Conservation (phyloP, 768 basidiomycete genomes). For the Bullera alba region DNA sequence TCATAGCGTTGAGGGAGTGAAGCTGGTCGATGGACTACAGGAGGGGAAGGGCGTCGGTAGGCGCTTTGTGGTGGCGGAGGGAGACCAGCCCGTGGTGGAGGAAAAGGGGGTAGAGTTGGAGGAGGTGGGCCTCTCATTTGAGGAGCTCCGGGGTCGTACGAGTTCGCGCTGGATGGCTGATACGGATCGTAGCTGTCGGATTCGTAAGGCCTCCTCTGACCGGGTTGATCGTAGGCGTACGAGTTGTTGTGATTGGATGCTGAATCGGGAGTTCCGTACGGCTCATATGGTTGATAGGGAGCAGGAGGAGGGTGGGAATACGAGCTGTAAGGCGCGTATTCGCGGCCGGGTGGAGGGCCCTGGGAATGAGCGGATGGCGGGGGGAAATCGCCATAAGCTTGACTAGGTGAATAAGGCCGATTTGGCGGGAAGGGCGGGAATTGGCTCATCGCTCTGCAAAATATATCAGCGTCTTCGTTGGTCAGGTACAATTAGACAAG, state of each 20-base stretch:
- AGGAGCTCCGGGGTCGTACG: slow-evolving; percentile 11
- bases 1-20: slow-evolving; percentile 3
- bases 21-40: slow-evolving; percentile 6
- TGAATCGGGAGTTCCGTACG: slow-evolving; percentile 6
- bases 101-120: no score
- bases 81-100: no score
- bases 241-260: slow-evolving; percentile 16
- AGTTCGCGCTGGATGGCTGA: slow-evolving; percentile 13
- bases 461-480: no score
- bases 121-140: slow-evolving; percentile 1
- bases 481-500: no score
- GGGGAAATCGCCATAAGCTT: slow-evolving; percentile 18
- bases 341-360: slow-evolving; percentile 10
- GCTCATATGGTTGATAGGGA: slow-evolving; percentile 18
- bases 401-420: slow-evolving; percentile 30
- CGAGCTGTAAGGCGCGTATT: no score
- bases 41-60: slow-evolving; percentile 3
- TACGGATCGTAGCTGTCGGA: slow-evolving; percentile 33
- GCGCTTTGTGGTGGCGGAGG: slow-evolving; percentile 1
- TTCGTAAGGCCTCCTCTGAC: slow-evolving; percentile 20
- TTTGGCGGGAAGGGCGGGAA: slow-evolving; percentile 30
- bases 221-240: slow-evolving; percentile 30
- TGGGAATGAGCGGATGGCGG: slow-evolving; percentile 11
- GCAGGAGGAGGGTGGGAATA: slow-evolving; percentile 2
- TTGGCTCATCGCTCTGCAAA: slow-evolving; percentile 24